These are phyloP conservation scores for Cercospora sesami DNA, from an alignment of 2,329 filamentous ascomycete genomes.

Conservation along the genomic window DNA sequence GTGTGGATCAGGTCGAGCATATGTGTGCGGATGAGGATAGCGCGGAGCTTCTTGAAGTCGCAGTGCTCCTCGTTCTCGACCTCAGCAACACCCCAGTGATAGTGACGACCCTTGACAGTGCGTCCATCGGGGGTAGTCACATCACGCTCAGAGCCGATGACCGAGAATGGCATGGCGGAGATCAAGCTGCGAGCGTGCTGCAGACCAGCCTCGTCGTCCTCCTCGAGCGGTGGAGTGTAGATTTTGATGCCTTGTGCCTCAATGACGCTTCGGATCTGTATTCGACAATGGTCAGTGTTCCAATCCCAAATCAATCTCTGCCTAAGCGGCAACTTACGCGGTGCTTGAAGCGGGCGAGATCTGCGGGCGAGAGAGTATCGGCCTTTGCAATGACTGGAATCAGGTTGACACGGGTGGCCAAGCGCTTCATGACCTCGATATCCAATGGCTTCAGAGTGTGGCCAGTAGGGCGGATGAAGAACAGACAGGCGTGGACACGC, in stretches of 20 bases:
- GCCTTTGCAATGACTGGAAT: constrained; percentile 99
- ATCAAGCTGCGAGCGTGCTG: constrained; percentile 93
- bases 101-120: constrained; percentile 98
- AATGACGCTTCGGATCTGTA: constrained; percentile 86
- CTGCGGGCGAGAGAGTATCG: constrained; percentile 89
- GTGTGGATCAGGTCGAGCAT: constrained; percentile 99
- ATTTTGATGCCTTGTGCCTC: constrained; percentile 99
- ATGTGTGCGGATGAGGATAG: constrained; percentile 90
- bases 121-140: constrained; percentile 94
- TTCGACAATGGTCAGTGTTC: constrained; percentile 34
- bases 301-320: neutral
- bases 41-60: constrained; percentile 99
- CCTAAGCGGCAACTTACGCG: constrained; percentile 61
- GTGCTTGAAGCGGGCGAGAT: constrained; percentile 91
- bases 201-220: constrained; percentile 94
- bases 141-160: constrained; percentile 98
- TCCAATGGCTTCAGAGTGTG: constrained; percentile 98
- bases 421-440: constrained; percentile 99
- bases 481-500: constrained; percentile 95
- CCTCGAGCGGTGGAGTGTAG: constrained; percentile 95
- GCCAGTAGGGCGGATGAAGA: constrained; percentile 98
- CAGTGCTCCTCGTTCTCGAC: constrained; percentile 99
- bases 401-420: constrained; percentile 96
- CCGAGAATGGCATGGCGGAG: constrained; percentile 96
- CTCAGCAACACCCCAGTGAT: constrained; percentile 98